phyloP scores from a whole-genome alignment of 805 yeast genomes.

The Blastobotrys peoriensis region DNA sequence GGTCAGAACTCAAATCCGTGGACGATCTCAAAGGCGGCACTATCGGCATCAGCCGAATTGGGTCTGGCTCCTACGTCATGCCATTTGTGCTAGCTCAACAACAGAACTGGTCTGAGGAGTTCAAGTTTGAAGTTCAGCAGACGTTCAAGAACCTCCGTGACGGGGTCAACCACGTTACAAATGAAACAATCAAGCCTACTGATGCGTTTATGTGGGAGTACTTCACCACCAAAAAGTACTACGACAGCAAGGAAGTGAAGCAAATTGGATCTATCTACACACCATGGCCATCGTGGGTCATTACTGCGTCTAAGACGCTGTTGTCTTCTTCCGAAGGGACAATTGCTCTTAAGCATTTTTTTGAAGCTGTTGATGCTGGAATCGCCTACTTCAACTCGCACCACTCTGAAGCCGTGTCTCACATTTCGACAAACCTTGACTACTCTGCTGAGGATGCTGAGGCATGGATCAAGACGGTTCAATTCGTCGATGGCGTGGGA shows the following conservation, averaged over 20 bases:
- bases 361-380: slow-evolving; percentile 58
- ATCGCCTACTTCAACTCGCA: slow-evolving; percentile 56
- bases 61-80: slow-evolving; percentile 89
- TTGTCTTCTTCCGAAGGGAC: slow-evolving; percentile 25
- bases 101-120: slow-evolving; percentile 39
- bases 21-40: slow-evolving; percentile 52
- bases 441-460: slow-evolving; percentile 71
- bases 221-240: slow-evolving; percentile 81
- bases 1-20: slow-evolving; percentile 49
- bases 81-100: slow-evolving; percentile 72
- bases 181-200: slow-evolving; percentile 34
- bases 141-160: slow-evolving; percentile 73
- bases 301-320: slow-evolving; percentile 46
- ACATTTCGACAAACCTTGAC: slow-evolving; percentile 63
- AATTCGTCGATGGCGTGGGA: slow-evolving; percentile 46
- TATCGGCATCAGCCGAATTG: slow-evolving; percentile 81
- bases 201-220: slow-evolving; percentile 97
- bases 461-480: slow-evolving; percentile 77
- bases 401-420: slow-evolving; percentile 57
- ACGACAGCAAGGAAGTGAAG: slow-evolving; percentile 73
- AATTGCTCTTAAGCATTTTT: slow-evolving; percentile 35
- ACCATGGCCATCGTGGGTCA: slow-evolving; percentile 96
- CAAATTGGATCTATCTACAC: slow-evolving; percentile 83
- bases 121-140: slow-evolving; percentile 50
- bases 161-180: slow-evolving; percentile 58